phyloP scores from a whole-genome alignment of 2,329 filamentous ascomycete genomes.

The Berkeleyomyces basicola region DNA sequence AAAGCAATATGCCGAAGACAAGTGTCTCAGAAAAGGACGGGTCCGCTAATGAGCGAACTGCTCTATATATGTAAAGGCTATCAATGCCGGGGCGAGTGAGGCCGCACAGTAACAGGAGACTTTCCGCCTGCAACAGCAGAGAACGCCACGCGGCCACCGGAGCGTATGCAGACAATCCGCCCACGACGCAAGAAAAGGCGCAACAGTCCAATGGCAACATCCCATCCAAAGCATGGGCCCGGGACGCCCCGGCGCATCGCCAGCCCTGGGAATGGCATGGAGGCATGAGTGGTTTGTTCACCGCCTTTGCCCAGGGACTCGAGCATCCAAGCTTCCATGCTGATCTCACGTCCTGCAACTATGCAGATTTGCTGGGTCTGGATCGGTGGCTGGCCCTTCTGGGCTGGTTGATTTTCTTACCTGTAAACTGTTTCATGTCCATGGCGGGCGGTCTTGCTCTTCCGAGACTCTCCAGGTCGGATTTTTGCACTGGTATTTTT shows the following conservation, averaged over 20 bases:
- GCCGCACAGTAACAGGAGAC: not conserved
- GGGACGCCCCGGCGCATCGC: not conserved
- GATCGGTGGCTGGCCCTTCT: not conserved
- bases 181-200: not conserved
- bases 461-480: not conserved
- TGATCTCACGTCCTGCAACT: not conserved
- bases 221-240: not conserved
- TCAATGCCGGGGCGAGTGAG: not conserved
- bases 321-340: not conserved
- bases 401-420: not conserved
- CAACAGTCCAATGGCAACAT: not conserved
- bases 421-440: slow-evolving; percentile 1
- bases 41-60: not conserved
- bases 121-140: not conserved
- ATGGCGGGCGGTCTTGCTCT: slow-evolving; percentile 5
- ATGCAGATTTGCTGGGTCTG: not conserved
- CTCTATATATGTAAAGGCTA: not conserved
- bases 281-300: not conserved
- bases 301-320: not conserved
- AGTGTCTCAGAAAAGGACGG: too few species aligned
- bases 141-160: not conserved
- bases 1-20: not conserved
- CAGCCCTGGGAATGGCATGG: not conserved
- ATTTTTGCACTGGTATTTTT: not conserved
- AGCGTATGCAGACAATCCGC: not conserved